A percentile compares a stretch with the other conserved stretches of the same genome.
Conservation (phyloP, 1,139 yeast species). For the Candida sp. region DNA sequence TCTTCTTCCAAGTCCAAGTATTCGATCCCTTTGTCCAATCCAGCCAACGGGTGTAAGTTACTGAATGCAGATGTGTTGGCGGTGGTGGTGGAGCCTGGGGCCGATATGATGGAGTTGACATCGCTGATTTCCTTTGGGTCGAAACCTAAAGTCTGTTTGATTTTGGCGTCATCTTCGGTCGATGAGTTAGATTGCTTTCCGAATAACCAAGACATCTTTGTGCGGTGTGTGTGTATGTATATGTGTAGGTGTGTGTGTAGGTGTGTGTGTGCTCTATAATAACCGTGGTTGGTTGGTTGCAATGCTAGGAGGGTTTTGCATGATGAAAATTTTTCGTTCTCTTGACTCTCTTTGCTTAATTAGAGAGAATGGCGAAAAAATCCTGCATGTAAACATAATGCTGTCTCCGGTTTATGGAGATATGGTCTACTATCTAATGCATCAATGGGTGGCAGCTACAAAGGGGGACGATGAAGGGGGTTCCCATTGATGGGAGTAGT, state of each 20-base stretch:
- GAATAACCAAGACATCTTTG: slow-evolving; percentile 70
- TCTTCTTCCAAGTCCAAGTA: slow-evolving; percentile 88
- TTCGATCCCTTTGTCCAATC: slow-evolving; percentile 87
- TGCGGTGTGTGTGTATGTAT: neutral
- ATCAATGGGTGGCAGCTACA: no score
- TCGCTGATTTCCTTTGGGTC: slow-evolving; percentile 71
- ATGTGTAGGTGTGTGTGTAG: neutral
- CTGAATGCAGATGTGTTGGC: slow-evolving; percentile 20
- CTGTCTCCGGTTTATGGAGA: no score
- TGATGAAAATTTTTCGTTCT: neutral
- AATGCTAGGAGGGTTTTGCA: neutral
- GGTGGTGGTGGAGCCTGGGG: slow-evolving; percentile 61
- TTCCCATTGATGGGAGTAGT: no score
- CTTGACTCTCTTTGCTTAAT: neutral
- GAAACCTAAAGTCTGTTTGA: slow-evolving; percentile 56
- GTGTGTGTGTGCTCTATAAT: neutral
- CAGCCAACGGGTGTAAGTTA: slow-evolving; percentile 88
- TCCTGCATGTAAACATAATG: neutral
- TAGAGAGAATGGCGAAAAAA: neutral
- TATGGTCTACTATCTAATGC: no score
- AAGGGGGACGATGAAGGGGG: no score
- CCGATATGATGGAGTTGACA: slow-evolving; percentile 62
- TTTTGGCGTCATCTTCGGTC: slow-evolving; percentile 21
- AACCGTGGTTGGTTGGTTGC: neutral
- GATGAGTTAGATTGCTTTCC: slow-evolving; percentile 38